Conservation (phyloP, 176 grass and related monocot species). For the Aegilops sharonensis region DNA sequence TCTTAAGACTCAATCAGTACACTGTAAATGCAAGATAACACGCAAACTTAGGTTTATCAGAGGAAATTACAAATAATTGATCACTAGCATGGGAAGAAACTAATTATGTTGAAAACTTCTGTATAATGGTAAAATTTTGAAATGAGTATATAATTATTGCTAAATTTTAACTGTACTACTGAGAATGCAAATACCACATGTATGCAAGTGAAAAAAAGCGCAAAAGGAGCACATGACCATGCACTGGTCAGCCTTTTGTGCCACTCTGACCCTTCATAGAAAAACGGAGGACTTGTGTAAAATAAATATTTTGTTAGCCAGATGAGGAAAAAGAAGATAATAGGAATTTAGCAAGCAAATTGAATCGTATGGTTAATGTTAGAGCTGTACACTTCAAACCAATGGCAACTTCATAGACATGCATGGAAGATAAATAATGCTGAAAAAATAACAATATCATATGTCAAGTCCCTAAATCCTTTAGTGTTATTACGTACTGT, state of each 20-base stretch:
- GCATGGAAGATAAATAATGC: neutral
- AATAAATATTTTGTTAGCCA: neutral
- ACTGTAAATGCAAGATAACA: neutral
- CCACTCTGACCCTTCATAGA: neutral
- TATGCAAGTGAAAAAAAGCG: neutral
- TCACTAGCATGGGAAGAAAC: neutral
- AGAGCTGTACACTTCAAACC: neutral
- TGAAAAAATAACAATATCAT: neutral
- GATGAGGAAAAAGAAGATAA: neutral
- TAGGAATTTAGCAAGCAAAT: neutral
- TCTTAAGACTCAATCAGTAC: constrained; percentile 12
- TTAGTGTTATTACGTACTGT: neutral
- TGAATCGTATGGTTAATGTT: neutral
- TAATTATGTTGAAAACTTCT: neutral
- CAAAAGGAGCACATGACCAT: neutral
- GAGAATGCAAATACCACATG: neutral
- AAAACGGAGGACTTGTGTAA: neutral
- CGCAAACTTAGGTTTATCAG: neutral
- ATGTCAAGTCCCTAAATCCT: neutral
- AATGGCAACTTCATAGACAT: neutral
- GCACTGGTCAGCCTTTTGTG: neutral
- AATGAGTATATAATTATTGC: neutral
- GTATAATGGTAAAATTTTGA: neutral
- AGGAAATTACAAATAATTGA: neutral
- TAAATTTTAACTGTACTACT: neutral